Conservation (phyloP, 352 stramenopile genomes). For the Phytophthora foliorum region DNA sequence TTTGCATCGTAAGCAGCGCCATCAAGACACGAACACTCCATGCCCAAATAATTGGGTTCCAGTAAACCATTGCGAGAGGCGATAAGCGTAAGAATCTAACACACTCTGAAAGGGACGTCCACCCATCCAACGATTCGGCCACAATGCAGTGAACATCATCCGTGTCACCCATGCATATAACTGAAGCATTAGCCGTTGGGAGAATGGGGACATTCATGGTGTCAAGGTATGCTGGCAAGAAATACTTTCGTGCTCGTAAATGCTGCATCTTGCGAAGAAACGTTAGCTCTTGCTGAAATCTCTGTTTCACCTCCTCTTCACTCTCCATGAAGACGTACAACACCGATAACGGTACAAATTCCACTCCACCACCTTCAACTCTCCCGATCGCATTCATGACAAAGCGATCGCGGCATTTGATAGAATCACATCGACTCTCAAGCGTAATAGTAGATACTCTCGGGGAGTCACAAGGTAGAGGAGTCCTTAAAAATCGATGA, state of each 20-base stretch:
- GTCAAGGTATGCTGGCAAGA: constrained; percentile 27
- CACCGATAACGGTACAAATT: constrained; percentile 26
- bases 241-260: constrained; percentile 30
- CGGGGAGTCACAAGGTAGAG: constrained; percentile 5
- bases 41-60: constrained; percentile 34
- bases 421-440: constrained; percentile 13
- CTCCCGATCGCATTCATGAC: constrained; percentile 32
- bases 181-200: constrained; percentile 1
- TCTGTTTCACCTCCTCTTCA: too few species aligned
- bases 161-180: too few species aligned
- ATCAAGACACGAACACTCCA: constrained; percentile 54
- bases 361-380: neutral
- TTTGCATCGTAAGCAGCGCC: constrained; percentile 37
- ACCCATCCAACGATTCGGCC: constrained; percentile 42
- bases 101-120: constrained; percentile 36
- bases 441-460: constrained; percentile 20
- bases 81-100: constrained; percentile 27
- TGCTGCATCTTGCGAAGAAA: constrained; percentile 38
- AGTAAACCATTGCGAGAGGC: constrained; percentile 21
- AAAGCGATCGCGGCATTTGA: constrained; percentile 16
- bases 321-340: constrained; percentile 20
- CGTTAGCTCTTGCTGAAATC: constrained; percentile 36
- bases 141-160: constrained; percentile 33
- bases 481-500: constrained; percentile 26
- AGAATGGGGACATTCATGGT: constrained; percentile 28